A percentile compares a stretch with the other conserved stretches of the same genome.
These are phyloP conservation scores for Podila minutissima DNA, from an alignment of 192 early-diverging fungal genomes.

Conservation along the genomic window DNA sequence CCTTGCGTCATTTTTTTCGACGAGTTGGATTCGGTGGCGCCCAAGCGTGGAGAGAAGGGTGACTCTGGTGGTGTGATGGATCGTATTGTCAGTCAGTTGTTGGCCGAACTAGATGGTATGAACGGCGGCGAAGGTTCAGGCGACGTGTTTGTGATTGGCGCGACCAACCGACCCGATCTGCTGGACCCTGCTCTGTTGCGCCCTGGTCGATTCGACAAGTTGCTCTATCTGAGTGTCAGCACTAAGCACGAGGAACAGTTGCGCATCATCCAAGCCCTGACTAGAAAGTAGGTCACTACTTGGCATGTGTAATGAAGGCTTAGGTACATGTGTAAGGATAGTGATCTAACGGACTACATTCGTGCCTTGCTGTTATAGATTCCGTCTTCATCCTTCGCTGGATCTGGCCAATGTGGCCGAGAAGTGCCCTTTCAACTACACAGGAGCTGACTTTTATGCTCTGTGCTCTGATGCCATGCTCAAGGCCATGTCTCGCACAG, in stretches of 20 bases:
- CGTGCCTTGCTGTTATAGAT: constrained; percentile 55
- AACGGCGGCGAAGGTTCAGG: constrained; percentile 65
- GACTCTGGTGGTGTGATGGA: constrained; percentile 99
- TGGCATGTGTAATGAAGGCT: no score
- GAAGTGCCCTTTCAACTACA: constrained; percentile 90
- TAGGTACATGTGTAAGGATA: no score
- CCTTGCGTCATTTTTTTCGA: constrained; percentile 99
- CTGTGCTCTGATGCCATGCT: constrained; percentile 97
- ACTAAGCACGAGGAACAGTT: constrained; percentile 87
- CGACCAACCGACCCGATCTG: constrained; percentile 98
- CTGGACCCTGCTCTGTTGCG: constrained; percentile 93
- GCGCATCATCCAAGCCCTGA: constrained; percentile 91
- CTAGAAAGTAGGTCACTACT: constrained; percentile 76
- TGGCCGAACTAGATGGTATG: constrained; percentile 98
- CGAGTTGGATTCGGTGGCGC: constrained; percentile 98
- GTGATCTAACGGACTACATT: no score
- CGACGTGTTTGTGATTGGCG: constrained; percentile 98
- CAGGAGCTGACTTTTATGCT: constrained; percentile 99
- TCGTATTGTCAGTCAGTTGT: constrained; percentile 94
- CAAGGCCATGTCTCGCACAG: constrained; percentile 93
- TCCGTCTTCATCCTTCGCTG: constrained; percentile 84
- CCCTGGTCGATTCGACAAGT: constrained; percentile 97
- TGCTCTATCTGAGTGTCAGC: constrained; percentile 96
- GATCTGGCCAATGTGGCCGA: constrained; percentile 82
- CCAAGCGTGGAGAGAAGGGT: constrained; percentile 97